Evolutionary conservation across 345 rosid genomes (phyloP), one percentile per base, ranked within the genome.

Genomic region (Populus simonii): DNA sequence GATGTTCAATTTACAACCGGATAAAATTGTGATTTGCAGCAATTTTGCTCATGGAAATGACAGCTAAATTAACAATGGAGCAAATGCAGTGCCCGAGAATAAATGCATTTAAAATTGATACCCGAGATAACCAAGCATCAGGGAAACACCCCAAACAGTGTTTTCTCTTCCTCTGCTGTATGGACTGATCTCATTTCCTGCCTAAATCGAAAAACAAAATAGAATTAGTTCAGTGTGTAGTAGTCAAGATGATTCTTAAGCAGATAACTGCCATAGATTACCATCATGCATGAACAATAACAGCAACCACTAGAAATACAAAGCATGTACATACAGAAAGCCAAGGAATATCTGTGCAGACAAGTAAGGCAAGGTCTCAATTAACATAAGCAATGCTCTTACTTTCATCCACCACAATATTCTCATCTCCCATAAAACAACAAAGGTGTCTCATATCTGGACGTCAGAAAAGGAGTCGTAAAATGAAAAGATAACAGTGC

Each of bases 41-140:
- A 33, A 13, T 35, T 66, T 66, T 17, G 4, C 13, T 2, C 7
- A 67, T 15, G 20, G 11, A 16, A 67, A n/a, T 17, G 51, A 74
- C 41, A 65, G 51, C 47, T 17, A 72, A 55, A 49, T 66, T 69
- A 71, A 22, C 18, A 49, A 23, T 61, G 18, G 62, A 38, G n/a
- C 31, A 74, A 67, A 71, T 45, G 36, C 36, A 72, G 29, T 66
- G 72, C 74, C 51, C 25, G 70, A 49, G 47, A 74, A 45, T 68
- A 47, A 72, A 74, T 72, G 45, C 78, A 62, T 75, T 76, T 70
- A 49, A 63, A 77, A 81, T 57, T 67, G 53, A 66, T 91, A 96
- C 99, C 98, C 97, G 38, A 96, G 96, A 89, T 96, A 96, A 82
- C 97, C 94, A 68, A 84, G 83, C 98, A 96, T 96, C 78, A 96